Conservation (phyloP, 73 alveolate species). For the Symbiodinium natans region DNA sequence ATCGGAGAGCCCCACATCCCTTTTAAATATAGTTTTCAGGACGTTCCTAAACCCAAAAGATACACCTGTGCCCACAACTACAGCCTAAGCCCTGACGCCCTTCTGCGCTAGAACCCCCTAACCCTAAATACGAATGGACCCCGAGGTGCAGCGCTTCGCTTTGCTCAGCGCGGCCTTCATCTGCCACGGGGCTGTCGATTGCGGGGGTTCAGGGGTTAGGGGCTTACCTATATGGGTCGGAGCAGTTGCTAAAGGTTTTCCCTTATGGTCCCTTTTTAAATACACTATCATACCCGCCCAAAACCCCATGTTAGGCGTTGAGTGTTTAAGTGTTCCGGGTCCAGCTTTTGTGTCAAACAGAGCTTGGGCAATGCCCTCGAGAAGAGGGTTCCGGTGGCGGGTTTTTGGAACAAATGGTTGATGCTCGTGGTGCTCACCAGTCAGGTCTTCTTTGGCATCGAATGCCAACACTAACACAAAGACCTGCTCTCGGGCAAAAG, state of each 20-base stretch:
- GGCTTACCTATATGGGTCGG: too few relatives aligned
- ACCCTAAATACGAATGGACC: too few relatives aligned
- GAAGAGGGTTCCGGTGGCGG: too few relatives aligned
- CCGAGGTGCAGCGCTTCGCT: slow-evolving; percentile 46
- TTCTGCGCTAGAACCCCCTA: background rate
- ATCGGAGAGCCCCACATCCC: too few relatives aligned
- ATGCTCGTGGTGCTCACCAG: background rate
- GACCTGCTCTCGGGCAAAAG: too few relatives aligned
- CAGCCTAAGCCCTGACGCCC: background rate
- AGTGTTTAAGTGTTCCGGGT: background rate
- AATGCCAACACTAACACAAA: background rate
- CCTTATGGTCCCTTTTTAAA: too few relatives aligned
- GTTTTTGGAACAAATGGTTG: background rate
- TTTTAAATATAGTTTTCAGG: too few relatives aligned
- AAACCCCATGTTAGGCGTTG: background rate
- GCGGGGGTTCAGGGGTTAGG: background rate
- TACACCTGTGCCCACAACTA: too few relatives aligned
- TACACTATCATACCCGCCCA: background rate
- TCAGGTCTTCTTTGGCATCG: background rate
- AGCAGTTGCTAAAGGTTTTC: too few relatives aligned
- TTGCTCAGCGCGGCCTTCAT: slow-evolving; percentile 42
- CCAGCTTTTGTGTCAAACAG: background rate
- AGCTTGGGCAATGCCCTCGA: background rate
- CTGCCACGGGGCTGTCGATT: background rate
- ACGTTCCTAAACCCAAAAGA: too few relatives aligned